These are phyloP conservation scores for Gentiana macrophylla DNA, from an alignment of 257 asterid genomes.

Conservation along the genomic window DNA sequence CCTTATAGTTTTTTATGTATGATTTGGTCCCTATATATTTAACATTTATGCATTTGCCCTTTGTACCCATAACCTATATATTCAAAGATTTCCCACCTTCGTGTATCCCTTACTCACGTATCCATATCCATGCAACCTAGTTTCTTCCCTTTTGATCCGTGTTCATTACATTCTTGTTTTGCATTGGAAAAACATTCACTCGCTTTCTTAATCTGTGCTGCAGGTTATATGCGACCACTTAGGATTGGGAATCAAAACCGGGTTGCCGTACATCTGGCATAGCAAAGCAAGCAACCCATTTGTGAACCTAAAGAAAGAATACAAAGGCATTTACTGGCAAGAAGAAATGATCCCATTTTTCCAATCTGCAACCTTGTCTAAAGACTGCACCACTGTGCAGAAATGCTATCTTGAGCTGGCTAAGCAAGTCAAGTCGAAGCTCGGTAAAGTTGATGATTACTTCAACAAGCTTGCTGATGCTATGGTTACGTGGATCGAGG, in stretches of 20 bases:
- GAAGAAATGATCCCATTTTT: constrained; percentile 69
- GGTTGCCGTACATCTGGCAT: constrained; percentile 78
- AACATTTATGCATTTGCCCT: no score
- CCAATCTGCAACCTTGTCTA: constrained; percentile 37
- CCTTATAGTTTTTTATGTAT: no score
- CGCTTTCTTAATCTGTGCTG: neutral
- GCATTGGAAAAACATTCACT: neutral
- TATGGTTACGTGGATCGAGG: constrained; percentile 63
- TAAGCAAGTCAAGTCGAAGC: constrained; percentile 47
- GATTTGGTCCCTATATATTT: no score
- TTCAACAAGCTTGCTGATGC: constrained; percentile 56
- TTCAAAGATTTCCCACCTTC: no score
- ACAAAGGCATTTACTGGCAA: constrained; percentile 65
- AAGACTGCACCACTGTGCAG: constrained; percentile 53
- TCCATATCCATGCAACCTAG: neutral
- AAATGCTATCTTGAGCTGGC: constrained; percentile 61
- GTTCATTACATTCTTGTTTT: neutral
- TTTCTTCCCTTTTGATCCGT: neutral
- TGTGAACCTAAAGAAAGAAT: constrained; percentile 58
- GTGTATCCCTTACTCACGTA: no score
- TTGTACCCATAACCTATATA: no score
- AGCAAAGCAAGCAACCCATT: constrained; percentile 78
- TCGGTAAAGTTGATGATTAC: constrained; percentile 46
- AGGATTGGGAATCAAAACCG: constrained; percentile 60
- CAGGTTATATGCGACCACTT: constrained; percentile 62